Base-by-base conservation (phyloP, 164 flowering plant genomes). In the Warburgia ugandensis region DNA sequence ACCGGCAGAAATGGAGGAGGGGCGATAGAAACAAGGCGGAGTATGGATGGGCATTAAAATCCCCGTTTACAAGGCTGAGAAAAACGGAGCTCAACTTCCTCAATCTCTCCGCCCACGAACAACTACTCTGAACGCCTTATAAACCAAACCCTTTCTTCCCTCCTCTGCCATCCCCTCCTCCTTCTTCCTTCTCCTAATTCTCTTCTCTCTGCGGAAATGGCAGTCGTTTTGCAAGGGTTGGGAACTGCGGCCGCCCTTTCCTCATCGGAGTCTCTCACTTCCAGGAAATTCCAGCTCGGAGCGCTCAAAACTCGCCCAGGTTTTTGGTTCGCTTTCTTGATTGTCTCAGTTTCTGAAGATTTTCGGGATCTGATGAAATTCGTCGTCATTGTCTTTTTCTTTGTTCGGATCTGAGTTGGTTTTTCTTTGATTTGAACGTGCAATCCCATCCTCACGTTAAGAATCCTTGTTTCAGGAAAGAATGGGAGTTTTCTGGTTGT, bases 201-300 rank as follows among this genome's bases (percentile, higher is more conserved):
- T 1, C 13, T 25, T 14, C 25, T 44, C 28, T 12, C 12, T 22
- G 26, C 29, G 27, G 27, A 46, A 64, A 79, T 79, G 84, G 79
- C 84, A 9, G 62, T 71, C 6, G 44, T 62, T 44, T 42, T 74
- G 25, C 77, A 68, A 16, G 77, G 77, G n/a, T 37, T 70, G 2
- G 79, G 76, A 51, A 77, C 76, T 13, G 60, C 73, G 1, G 35
- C 77, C 0, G 67, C 75, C 30, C 37, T 73, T 8, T 49, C 75
- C 0, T 32, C 70, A 0, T 45, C 74, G 14, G 40, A 45, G 45
- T 52, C 69, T 46, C 42, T 68, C n/a, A 68, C 50, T 58, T 59
- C 78, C 35, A 60, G 55, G 62, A 72, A 55, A 60, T 52, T 60
- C 19, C 61, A 30, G 26, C 56, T 58, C 27, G 42, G 50, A 3